phyloP scores from a whole-genome alignment of 768 basidiomycete species.

The Xerocomus brunneocitrinus region DNA sequence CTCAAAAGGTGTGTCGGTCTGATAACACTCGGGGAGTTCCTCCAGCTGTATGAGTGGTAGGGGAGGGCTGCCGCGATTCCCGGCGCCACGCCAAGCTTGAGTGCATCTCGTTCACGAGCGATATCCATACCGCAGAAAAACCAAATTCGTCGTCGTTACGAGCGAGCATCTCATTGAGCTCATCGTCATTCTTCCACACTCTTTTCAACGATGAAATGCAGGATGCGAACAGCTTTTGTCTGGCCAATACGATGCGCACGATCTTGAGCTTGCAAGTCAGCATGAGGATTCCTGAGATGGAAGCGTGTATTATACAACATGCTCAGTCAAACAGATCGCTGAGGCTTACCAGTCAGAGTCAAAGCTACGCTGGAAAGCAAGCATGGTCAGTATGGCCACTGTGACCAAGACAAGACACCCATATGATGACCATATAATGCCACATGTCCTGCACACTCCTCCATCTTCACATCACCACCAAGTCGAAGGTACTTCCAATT shows the following conservation, averaged over 20 bases:
- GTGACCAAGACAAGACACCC: constrained; percentile 27
- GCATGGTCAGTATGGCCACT: constrained; percentile 4
- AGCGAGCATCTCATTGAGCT: constrained; percentile 87
- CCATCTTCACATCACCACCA: constrained; percentile 95
- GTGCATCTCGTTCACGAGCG: constrained; percentile 64
- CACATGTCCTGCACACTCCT: constrained; percentile 86
- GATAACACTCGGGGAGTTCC: constrained; percentile 92
- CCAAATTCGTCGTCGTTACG: constrained; percentile 73
- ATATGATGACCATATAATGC: constrained; percentile 92
- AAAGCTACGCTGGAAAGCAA: constrained; percentile 43
- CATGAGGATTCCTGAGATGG: constrained; percentile 83
- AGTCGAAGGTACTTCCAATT: constrained; percentile 84
- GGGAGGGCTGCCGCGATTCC: constrained; percentile 75
- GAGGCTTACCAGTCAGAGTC: constrained; percentile 64
- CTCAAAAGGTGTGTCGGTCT: constrained; percentile 79
- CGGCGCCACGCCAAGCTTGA: constrained; percentile 66
- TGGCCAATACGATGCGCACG: no score
- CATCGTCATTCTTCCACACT: constrained; percentile 91
- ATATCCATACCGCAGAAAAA: constrained; percentile 82
- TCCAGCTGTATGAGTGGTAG: constrained; percentile 75
- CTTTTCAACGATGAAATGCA: no score
- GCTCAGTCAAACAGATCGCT: no score
- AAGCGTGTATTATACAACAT: constrained; percentile 2
- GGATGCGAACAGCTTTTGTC: no score
- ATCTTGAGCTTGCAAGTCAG: constrained; percentile 98